Evolutionary conservation across 2,329 filamentous ascomycete species (phyloP), one percentile per base, ranked within the genome.

Genomic region (Sarocladium kiliense): DNA sequence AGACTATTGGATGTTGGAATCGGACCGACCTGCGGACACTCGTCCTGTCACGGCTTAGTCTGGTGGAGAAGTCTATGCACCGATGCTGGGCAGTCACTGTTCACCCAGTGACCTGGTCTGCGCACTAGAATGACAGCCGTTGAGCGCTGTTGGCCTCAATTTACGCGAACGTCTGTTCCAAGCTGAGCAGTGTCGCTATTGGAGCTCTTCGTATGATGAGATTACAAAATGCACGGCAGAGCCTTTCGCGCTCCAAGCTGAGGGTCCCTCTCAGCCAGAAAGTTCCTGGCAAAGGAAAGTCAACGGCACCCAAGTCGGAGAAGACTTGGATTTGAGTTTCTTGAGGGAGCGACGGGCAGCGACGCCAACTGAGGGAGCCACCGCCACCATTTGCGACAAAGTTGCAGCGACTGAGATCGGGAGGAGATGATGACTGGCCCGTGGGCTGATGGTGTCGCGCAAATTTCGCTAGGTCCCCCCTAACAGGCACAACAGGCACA

Each of bases 21-120:
- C 47, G 47, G 47, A 14, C 47, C 47, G 47, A 51, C 47, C 47
- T 18, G 16, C n/a, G n/a, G 23, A 36, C 18, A n/a, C 44, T 36
- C 10, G 18, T 34, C 47, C 47, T 5, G 9, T 19, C 10, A 18
- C 3, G 47, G 47, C 11, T 21, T 51, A 51, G 47, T 19, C 27
- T 3, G 23, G 47, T 51, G 47, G 47, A 18, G 47, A 30, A 27
- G 26, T 27, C 23, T 32, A 32, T 49, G 26, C 44, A 6, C 3
- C 23, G 16, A 6, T 3, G 25, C 44, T 49, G 44, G 44, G 44
- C 44, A 16, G 44, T 11, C 25, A 11, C 44, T 39, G 14, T 41
- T 16, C n/a, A n/a, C n/a, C n/a, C n/a, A n/a, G n/a, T n/a, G n/a
- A n/a, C n/a, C n/a, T n/a, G n/a, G n/a, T n/a, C n/a, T n/a, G n/a